Evolutionary conservation across 1,139 yeast genomes (phyloP), one percentile per base, ranked within the genome.

Genomic region (Zygoascus meyerae): DNA sequence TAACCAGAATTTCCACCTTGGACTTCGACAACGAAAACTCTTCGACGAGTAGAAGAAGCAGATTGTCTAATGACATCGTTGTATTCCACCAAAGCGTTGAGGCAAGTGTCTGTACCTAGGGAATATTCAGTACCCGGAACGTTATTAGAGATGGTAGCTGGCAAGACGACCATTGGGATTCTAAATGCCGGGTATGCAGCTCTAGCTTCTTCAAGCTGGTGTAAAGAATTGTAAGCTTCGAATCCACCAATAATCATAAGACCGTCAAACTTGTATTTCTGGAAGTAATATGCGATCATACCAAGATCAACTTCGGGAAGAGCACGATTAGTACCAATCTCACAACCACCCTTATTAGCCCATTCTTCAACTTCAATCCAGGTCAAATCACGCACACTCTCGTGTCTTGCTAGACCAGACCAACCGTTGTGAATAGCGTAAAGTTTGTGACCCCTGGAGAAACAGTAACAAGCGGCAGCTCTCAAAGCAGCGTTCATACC

Each of bases 91-190:
- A 92, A 76, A 32, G 94, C 78, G 67, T 92, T 92, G 69, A 92
- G 73, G 71, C 97, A 90, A 7, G 98, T 92, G 62, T 92, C 97
- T 31, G 92, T 73, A 51, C 98, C 98, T 47, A 92, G 71, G 0
- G 96, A 87, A 67, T 87, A 89, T 68, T 92, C 97, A 2, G 97
- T 83, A 50, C 97, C 98, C 11, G 98, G 98, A 45, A 92, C 97
- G 60, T 92, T 92, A 67, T 92, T 92, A n/a, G 96, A 86, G 54
- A 92, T 85, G 6, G 97, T 92, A 14, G 97, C 95, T 14, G 98
- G 97, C 49, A 92, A 74, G 54, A 89, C 83, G 43, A 86, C 85
- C 84, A 89, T 83, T 52, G 98, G 98, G 56, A 92, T 87, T 63
- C 90, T 79, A 73, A 92, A 86, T 15, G 94, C 83, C 18, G 97